Percentiles rank a stretch among this genome's conserved stretches.
Evolutionary conservation across 164 flowering plant genomes (phyloP).

Genomic region (Nymphaea colorata): DNA sequence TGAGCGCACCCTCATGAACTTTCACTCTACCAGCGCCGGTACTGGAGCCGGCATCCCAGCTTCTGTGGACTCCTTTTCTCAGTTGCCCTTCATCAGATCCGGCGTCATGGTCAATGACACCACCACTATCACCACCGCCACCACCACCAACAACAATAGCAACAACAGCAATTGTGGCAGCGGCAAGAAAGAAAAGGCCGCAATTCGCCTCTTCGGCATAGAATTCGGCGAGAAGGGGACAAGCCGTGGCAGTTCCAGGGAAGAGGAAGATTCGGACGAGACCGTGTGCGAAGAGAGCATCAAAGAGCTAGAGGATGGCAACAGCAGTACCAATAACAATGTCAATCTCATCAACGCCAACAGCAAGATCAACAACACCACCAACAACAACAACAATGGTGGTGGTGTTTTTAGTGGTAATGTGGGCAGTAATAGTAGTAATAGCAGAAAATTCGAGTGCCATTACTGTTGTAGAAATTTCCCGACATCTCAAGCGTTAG

Average conservation of each 20-base stretch:
- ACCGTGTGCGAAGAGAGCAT: neutral
- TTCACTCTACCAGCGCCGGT: neutral
- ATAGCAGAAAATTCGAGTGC: constrained; percentile 53
- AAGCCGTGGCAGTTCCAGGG: neutral
- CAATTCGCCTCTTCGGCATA: constrained; percentile 81
- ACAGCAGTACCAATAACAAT: neutral
- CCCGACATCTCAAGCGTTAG: constrained; percentile 91
- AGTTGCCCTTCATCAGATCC: constrained; percentile 71
- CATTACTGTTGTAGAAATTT: constrained; percentile 86
- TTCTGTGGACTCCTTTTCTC: constrained; percentile 79
- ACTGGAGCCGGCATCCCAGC: neutral
- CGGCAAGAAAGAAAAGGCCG: constrained; percentile 35
- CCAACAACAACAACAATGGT: neutral
- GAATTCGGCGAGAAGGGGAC: constrained; percentile 31
- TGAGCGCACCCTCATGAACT: neutral
- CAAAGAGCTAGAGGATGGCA: neutral
- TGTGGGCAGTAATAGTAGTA: no score
- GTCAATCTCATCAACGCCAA: neutral
- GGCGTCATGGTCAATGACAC: neutral
- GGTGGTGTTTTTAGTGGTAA: neutral
- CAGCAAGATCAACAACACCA: neutral
- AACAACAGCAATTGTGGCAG: neutral
- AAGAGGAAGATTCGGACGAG: neutral
- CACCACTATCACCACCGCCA: neutral
- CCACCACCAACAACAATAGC: neutral